Base-by-base conservation (phyloP, 2,329 filamentous ascomycete genomes). In the Cladosporium oxysporum region DNA sequence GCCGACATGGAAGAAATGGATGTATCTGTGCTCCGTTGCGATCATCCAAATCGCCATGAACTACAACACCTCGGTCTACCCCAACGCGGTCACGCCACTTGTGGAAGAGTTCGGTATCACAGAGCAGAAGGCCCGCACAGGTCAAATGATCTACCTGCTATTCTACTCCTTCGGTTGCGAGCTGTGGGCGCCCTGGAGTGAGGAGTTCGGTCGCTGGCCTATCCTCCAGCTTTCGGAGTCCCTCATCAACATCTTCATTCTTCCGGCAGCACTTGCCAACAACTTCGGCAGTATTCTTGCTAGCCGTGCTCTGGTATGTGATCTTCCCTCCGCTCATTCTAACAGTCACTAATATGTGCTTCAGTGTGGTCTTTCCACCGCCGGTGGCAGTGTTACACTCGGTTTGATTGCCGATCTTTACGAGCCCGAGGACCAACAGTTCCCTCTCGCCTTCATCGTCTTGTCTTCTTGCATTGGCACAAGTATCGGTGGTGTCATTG, bases 401-500 rank as follows among this genome's bases (percentile, higher is more conserved):
- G 87, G 86, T 8, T 85, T 88, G 78, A 82, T 88, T 3, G 86
- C 86, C 3, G 86, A 89, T 67, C 83, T 89, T 79, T 88, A 83
- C 76, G 79, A 83, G 59, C 76, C 84, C 0, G 83, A 85, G 53
- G 78, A 83, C 14, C 85, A 87, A 66, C 83, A 87, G 69, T 84
- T 81, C 69, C 84, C 86, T 1, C 82, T 88, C 6, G 84, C 84
- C 0, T 87, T 83, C 62, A 83, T 88, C 10, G 81, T 85, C 8
- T 73, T 70, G 28, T 66, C 69, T 7, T 71, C 70, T 18, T 68
- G 69, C 29, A 64, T 64, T 23, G 70, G 70, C 18, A 67, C 69
- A 11, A 59, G 66, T 26, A 65, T 71, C 49, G 70, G 69, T 53
- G 66, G 67, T 49, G 59, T 71, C 41, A 66, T 68, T 41, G 70